These are phyloP conservation scores for Purpureocillium takamizusanense DNA, from an alignment of 2,329 filamentous ascomycete species.

Conservation along the genomic window DNA sequence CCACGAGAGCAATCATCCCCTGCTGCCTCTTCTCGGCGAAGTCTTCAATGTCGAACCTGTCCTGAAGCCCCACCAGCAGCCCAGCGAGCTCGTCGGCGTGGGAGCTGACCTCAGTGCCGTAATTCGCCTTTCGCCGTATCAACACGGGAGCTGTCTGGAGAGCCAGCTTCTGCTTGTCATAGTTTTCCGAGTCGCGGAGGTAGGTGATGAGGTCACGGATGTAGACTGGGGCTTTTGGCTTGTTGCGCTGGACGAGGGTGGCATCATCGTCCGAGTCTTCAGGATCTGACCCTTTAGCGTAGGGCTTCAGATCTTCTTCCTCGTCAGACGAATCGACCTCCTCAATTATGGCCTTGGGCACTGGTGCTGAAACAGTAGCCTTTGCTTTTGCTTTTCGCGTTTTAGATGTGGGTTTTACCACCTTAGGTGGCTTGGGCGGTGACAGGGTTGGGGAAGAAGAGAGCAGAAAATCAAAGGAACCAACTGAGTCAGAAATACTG, in stretches of 20 bases:
- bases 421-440: conserved; percentile 2
- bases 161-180: conserved; percentile 75
- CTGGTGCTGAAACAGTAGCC: conserved; percentile 17
- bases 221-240: conserved; percentile 79
- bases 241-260: conserved; percentile 75
- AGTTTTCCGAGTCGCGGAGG: conserved; percentile 72
- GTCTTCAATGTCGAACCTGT: conserved; percentile 72
- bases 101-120: conserved; percentile 79
- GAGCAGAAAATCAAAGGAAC: conserved; percentile 43
- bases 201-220: conserved; percentile 75
- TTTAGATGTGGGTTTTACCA: conserved; percentile 4
- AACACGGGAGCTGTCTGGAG: conserved; percentile 67
- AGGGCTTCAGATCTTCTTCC: conserved; percentile 61
- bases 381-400: conserved; percentile 17
- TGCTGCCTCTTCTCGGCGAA: conserved; percentile 72
- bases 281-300: conserved; percentile 77
- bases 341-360: conserved; percentile 47
- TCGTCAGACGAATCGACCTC: conserved; percentile 55
- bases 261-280: conserved; percentile 93
- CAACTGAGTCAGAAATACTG: conserved; percentile 52
- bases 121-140: conserved; percentile 80
- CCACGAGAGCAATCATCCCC: conserved; percentile 71
- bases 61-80: conserved; percentile 69
- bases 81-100: conserved; percentile 75
- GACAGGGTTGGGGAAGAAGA: conserved; percentile 2